A percentile compares a stretch with the other conserved stretches of the same genome.
phyloP scores from a whole-genome alignment of 2,329 filamentous ascomycete genomes.

The Aureobasidium sp. region DNA sequence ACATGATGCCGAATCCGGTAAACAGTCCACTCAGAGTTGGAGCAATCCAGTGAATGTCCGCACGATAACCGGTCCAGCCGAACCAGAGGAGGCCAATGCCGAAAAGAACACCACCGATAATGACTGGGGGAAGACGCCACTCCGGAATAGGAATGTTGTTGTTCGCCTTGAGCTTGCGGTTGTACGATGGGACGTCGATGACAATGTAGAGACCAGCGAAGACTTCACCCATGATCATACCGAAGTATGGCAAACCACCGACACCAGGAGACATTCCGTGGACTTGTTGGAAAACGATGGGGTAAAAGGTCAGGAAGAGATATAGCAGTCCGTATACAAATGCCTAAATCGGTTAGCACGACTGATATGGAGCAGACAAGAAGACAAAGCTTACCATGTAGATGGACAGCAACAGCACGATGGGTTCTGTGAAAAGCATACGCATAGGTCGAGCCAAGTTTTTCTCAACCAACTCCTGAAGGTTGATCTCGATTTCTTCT shows the following conservation, averaged over 20 bases:
- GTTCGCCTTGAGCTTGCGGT: conserved; percentile 35
- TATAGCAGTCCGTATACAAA: conserved; percentile 57
- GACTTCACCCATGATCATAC: conserved; percentile 45
- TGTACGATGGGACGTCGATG: conserved; percentile 24
- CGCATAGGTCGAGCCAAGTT: conserved; percentile 37
- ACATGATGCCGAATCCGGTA: conserved; percentile 50
- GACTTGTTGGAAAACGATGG: conserved; percentile 66
- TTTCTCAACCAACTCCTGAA: conserved; percentile 31
- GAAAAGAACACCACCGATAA: conserved; percentile 42
- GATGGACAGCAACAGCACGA: conserved; percentile 41
- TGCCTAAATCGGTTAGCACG: not conserved
- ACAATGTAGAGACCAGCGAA: conserved; percentile 24
- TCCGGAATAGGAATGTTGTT: conserved; percentile 49
- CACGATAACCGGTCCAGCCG: conserved; percentile 26
- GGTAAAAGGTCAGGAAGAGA: conserved; percentile 78
- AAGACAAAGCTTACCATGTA: conserved; percentile 31
- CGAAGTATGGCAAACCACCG: conserved; percentile 74
- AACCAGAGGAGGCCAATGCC: conserved; percentile 24
- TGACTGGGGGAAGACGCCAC: conserved; percentile 50
- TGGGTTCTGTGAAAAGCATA: conserved; percentile 45
- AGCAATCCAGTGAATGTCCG: conserved; percentile 33
- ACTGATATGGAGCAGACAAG: conserved; percentile 16
- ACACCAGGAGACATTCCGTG: conserved; percentile 65
- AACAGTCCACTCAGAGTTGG: conserved; percentile 41
- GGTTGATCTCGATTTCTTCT: conserved; percentile 34